Base-by-base conservation (phyloP, 495 filamentous ascomycete genomes). In the Chaetomium cochliodes region DNA sequence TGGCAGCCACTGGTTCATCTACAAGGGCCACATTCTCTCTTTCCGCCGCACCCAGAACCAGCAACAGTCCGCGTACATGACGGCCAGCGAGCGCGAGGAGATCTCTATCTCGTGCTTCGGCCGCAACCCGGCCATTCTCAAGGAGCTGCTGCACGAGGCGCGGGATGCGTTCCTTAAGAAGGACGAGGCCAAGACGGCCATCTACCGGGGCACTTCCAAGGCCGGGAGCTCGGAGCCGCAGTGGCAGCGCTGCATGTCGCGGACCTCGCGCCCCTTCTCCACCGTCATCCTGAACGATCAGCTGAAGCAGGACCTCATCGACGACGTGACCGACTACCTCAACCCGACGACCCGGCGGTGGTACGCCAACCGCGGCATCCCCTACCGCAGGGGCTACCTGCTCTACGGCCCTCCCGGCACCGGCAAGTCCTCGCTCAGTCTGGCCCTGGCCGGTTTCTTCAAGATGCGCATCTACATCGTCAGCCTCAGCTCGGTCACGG, bases 371-470 rank as follows among this genome's bases (percentile, higher is more conserved):
- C 79, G 87, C 53, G 88, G 88, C 2, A 87, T 91, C 55, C 88
- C 88, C 0, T 91, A 90, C 57, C 91, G 94, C 50, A 87, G 94
- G 46, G 75, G 76, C 62, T 96, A 96, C 60, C 88, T 98, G 64
- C 82, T 98, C 9, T 89, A 92, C 58, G 94, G 94, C 25, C 92
- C 93, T 20, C 94, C 94, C 5, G 94, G 94, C 68, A 98, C 79
- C 5, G 86, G 86, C 25, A 88, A 88, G 68, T 82, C 78, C n/a
- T 84, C 81, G 8, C 74, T 87, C 8, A 81, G 79, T 49, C 82
- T 90, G 30, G 88, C 88, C 0, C 77, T 89, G n/a, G 88, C 88
- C 2, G 88, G 88, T 2, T 82, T 83, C 67, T 90, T 90, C 74
- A 85, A 87, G 56, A 78, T 91, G 68, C 81, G 83, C 62, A 88